phyloP scores from a whole-genome alignment of 495 filamentous ascomycete species.

The Tetracladium setigerum region DNA sequence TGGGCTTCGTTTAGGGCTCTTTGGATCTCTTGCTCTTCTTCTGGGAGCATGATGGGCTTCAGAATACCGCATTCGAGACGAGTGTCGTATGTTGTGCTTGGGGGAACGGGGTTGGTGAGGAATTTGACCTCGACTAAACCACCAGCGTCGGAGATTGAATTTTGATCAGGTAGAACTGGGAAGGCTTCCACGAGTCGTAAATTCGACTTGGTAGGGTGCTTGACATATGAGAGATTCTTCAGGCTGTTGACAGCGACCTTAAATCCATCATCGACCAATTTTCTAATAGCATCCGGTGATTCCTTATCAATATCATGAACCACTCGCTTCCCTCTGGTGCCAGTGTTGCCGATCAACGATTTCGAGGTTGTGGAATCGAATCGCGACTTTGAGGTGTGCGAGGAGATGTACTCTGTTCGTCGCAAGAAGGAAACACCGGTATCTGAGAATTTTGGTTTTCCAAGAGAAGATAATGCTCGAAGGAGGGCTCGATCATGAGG shows the following conservation, averaged over 20 bases:
- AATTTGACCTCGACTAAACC: conserved; percentile 88
- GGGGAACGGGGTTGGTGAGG: conserved; percentile 64
- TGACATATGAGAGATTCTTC: conserved; percentile 65
- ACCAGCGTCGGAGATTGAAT: conserved; percentile 78
- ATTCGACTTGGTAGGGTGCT: conserved; percentile 76
- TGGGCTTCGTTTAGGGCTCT: conserved; percentile 49
- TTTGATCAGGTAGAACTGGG: conserved; percentile 80
- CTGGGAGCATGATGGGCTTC: conserved; percentile 49
- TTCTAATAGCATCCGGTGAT: conserved; percentile 70
- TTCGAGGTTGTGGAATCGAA: conserved; percentile 21
- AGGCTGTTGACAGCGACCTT: conserved; percentile 59
- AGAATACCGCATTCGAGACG: conserved; percentile 77
- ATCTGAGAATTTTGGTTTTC: conserved; percentile 60
- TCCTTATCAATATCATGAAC: conserved; percentile 45
- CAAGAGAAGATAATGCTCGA: conserved; percentile 68
- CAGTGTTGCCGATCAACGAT: conserved; percentile 15
- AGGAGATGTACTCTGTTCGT: conserved; percentile 90
- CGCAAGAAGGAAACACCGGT: conserved; percentile 85
- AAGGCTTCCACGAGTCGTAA: conserved; percentile 71
- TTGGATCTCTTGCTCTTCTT: conserved; percentile 40
- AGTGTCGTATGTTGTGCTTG: conserved; percentile 56
- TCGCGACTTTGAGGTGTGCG: conserved; percentile 20
- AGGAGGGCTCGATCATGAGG: conserved; percentile 77
- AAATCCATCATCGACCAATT: conserved; percentile 78
- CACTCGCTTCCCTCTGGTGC: conserved; percentile 5